Evolutionary conservation across 768 basidiomycete genomes (phyloP).

Genomic region (Leucogyrophana mollusca): DNA sequence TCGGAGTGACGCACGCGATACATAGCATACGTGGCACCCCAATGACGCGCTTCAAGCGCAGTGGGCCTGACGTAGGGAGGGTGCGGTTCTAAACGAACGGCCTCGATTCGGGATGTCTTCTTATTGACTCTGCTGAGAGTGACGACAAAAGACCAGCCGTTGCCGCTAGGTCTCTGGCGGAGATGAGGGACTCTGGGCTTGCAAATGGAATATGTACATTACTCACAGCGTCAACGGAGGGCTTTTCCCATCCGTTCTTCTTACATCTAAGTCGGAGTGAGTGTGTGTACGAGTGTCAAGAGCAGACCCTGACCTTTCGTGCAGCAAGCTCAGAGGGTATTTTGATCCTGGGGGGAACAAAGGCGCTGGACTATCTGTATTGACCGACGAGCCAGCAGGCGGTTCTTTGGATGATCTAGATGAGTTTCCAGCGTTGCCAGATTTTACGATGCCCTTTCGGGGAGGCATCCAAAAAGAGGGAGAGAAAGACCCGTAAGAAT

Average conservation of each 20-base stretch:
- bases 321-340: constrained; percentile 73
- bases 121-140: constrained; percentile 66
- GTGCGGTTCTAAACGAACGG: constrained; percentile 70
- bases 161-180: constrained; percentile 43
- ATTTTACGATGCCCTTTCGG: constrained; percentile 76
- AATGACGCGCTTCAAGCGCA: constrained; percentile 84
- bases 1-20: constrained; percentile 71
- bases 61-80: constrained; percentile 65
- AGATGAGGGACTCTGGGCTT: constrained; percentile 11
- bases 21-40: constrained; percentile 85
- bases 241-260: constrained; percentile 87
- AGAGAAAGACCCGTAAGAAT: too few species aligned
- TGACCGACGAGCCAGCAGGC: constrained; percentile 10
- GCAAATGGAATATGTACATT: constrained; percentile 3
- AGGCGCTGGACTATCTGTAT: constrained; percentile 31
- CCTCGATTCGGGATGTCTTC: constrained; percentile 68
- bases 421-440: constrained; percentile 89
- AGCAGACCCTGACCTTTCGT: constrained; percentile 67
- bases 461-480: constrained; percentile 73
- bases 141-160: constrained; percentile 65
- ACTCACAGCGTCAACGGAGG: constrained; percentile 71
- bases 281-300: too few species aligned
- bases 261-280: constrained; percentile 59
- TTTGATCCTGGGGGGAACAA: constrained; percentile 86
- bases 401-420: constrained; percentile 47